Conservation (phyloP, 2,329 filamentous ascomycete genomes). For the Dissoconium aciculare region DNA sequence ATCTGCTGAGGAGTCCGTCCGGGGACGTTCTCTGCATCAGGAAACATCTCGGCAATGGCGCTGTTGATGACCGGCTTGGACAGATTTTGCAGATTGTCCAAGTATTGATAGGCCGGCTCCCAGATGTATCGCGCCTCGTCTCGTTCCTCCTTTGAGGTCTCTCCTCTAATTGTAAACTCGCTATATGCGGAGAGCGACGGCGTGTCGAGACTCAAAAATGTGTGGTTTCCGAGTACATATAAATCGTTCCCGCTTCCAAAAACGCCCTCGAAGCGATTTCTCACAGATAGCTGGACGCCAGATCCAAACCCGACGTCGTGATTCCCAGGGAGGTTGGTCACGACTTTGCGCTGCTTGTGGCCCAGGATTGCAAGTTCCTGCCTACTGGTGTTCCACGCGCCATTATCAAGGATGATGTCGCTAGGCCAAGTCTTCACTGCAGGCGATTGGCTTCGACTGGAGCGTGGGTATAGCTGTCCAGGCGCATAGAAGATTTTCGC, state of each 20-base stretch:
- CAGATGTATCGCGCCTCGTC: constrained; percentile 42
- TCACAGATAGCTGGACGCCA: constrained; percentile 64
- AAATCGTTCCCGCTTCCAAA: constrained; percentile 88
- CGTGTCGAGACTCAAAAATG: constrained; percentile 79
- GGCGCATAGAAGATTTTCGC: constrained; percentile 59
- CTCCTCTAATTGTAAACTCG: constrained; percentile 39
- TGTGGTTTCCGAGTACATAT: constrained; percentile 87
- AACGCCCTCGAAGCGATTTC: constrained; percentile 69
- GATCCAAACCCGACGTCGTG: constrained; percentile 87
- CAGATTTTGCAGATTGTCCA: constrained; percentile 48
- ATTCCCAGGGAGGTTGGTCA: constrained; percentile 80
- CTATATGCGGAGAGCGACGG: constrained; percentile 70
- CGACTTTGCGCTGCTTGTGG: constrained; percentile 61
- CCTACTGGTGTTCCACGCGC: constrained; percentile 44
- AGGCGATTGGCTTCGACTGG: constrained; percentile 11
- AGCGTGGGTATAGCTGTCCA: constrained; percentile 20
- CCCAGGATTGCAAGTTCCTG: constrained; percentile 38
- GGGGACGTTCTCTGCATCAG: not conserved
- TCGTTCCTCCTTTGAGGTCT: constrained; percentile 32
- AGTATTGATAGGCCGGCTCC: constrained; percentile 59
- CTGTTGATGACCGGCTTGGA: constrained; percentile 55
- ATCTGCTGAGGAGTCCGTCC: too few relatives aligned
- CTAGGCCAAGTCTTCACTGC: constrained; percentile 13
- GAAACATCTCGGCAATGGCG: constrained; percentile 36
- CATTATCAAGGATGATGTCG: constrained; percentile 15